Evolutionary conservation across 2,329 filamentous ascomycete genomes (phyloP).

Genomic region (Elsinoe perseae): DNA sequence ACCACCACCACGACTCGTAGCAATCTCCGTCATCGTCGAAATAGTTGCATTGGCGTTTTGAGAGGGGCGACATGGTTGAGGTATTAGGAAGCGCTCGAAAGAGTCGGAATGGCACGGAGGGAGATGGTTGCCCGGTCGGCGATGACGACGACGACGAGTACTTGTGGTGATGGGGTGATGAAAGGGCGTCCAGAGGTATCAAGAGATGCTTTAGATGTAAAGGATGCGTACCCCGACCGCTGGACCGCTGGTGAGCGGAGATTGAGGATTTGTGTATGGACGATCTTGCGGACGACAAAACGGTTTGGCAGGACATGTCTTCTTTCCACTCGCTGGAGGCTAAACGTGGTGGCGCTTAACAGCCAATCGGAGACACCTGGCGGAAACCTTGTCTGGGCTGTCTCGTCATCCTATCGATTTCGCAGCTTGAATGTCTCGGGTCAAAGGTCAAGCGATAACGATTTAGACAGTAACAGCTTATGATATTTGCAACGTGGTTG

Average conservation of each 20-base stretch:
- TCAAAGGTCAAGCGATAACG: neutral
- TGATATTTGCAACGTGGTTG: neutral
- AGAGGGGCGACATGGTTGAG: conserved; percentile 1
- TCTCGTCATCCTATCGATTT: conserved; percentile 11
- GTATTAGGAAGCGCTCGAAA: conserved; percentile 1
- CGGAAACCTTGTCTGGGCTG: neutral
- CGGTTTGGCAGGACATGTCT: neutral
- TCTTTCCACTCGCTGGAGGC: neutral
- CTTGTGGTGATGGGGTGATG: neutral
- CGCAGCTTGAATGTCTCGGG: neutral
- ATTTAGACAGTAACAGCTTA: neutral
- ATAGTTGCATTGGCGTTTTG: conserved; percentile 1
- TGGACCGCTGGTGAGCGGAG: conserved; percentile 1
- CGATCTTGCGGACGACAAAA: conserved; percentile 4
- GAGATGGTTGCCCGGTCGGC: neutral
- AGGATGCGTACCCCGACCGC: neutral
- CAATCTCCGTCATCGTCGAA: conserved; percentile 12
- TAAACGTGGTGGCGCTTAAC: conserved; percentile 8
- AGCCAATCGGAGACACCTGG: conserved; percentile 5
- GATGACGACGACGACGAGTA: neutral
- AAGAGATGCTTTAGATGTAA: conserved; percentile 2
- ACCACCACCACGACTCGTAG: conserved; percentile 16
- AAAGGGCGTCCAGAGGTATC: neutral
- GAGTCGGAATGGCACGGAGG: neutral
- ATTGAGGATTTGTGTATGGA: conserved; percentile 10